Percentiles rank a stretch among this genome's conserved stretches.
Conservation (phyloP, 495 filamentous ascomycete species). For the Aspergillus ellipticus region DNA sequence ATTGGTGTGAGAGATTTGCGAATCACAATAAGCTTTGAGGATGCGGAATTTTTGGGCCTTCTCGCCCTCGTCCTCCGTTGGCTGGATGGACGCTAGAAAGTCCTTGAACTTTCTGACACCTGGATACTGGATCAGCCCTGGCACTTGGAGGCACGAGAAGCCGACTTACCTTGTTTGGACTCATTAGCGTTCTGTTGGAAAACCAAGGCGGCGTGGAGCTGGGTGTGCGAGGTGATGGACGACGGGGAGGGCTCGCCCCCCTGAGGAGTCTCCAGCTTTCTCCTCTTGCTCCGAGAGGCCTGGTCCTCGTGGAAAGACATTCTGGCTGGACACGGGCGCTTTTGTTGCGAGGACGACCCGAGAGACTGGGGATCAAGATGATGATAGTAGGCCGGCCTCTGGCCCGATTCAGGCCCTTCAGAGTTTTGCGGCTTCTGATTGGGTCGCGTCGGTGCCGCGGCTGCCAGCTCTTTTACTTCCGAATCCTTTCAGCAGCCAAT, state of each 20-base stretch:
- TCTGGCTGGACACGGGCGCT: slow-evolving; percentile 5
- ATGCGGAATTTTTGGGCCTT: slow-evolving; percentile 54
- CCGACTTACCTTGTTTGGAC: slow-evolving; percentile 61
- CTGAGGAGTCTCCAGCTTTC: slow-evolving; percentile 34
- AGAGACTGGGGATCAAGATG: background rate
- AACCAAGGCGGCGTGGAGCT: slow-evolving; percentile 59
- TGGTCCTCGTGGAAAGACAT: slow-evolving; percentile 25
- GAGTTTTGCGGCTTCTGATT: slow-evolving; percentile 7
- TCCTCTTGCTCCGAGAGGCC: slow-evolving; percentile 35
- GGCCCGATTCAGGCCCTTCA: background rate
- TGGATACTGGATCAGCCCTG: slow-evolving; percentile 23
- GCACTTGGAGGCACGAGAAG: background rate
- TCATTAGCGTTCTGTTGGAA: slow-evolving; percentile 61
- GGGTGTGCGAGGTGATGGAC: slow-evolving; percentile 50
- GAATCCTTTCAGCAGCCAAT: too few relatives aligned
- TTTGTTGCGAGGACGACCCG: background rate
- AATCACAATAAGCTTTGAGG: slow-evolving; percentile 69
- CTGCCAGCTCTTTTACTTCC: too few relatives aligned
- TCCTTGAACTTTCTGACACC: slow-evolving; percentile 73
- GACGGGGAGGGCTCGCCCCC: slow-evolving; percentile 38
- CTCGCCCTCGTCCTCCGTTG: slow-evolving; percentile 44
- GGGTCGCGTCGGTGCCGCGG: background rate
- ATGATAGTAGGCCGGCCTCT: background rate
- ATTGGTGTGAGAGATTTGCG: slow-evolving; percentile 56
- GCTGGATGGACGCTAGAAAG: slow-evolving; percentile 64